Base-by-base conservation (phyloP, 75 land plant genomes). In the Cunninghamia lanceolata region DNA sequence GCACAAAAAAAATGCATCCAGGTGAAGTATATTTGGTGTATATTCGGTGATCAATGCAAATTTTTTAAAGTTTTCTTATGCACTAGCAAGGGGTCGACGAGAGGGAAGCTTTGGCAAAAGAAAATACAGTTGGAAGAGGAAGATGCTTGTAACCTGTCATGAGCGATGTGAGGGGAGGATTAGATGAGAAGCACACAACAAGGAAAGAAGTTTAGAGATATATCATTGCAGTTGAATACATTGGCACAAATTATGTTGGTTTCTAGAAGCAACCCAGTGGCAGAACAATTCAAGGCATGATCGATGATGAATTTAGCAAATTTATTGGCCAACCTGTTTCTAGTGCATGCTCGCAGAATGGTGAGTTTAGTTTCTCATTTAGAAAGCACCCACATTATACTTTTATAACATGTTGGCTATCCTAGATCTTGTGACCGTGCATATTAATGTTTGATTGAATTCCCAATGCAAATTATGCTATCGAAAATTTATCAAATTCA, bases 251-350 rank as follows among this genome's bases (percentile, higher is more conserved):
- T 2, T 97, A 94, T 70, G 87, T 83, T 32, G 99, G 99, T 17
- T 92, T 89, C 9, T 98, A 97, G 89, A 89, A 94, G 86, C 99
- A 97, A 88, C 90, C 86, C 39, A 89, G 89, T 80, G 83, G 87
- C 78, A 89, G 98, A 30, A 96, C 99, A 21, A 95, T 97, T 17
- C 93, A 93, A 84, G 98, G 99, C 42, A 91, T 82, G 73, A 94
- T 97, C 42, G 90, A 94, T n/a, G 98, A 91, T 42, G 99, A 96
- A 39, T 95, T 97, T 89, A 87, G 84, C 13, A 94, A 94, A 68
- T 96, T 97, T 84, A 85, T 97, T 85, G 99, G 99, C 13, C 92
- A 94, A 73, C 93, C 95, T 84, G 96, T 97, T 86, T 89, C 92
- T 36, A 85, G 94, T 38, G 92, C 87, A 82, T 90, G 90, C 85